phyloP scores from a whole-genome alignment of 257 asterid species.

The Solanum microdontum region DNA sequence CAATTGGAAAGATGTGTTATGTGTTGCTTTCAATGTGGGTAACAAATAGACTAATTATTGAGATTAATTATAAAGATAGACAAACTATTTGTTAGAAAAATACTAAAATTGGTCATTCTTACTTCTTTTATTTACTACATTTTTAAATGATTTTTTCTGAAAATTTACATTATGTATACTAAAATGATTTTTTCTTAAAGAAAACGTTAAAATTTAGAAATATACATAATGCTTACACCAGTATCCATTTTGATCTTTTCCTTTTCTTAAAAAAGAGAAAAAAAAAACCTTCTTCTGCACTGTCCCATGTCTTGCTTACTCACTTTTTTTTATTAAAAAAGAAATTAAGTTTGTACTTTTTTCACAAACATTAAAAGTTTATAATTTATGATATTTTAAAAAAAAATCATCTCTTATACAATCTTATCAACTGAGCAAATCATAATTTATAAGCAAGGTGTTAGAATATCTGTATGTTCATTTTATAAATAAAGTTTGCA shows the following conservation, averaged over 20 bases:
- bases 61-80: neutral
- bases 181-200: neutral
- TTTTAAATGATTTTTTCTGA: too few relatives aligned
- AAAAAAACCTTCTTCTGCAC: neutral
- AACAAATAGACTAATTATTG: neutral
- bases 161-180: too few relatives aligned
- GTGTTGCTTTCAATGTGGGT: neutral
- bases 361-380: too few relatives aligned
- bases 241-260: neutral
- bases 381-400: too few relatives aligned
- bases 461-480: too few relatives aligned
- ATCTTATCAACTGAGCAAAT: too few relatives aligned
- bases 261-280: neutral
- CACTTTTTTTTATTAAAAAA: too few relatives aligned
- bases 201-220: neutral
- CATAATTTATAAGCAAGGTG: too few relatives aligned
- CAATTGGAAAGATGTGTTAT: neutral
- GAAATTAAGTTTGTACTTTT: neutral
- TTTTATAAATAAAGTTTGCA: neutral
- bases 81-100: neutral
- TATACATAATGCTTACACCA: neutral
- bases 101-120: neutral
- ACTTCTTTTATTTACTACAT: neutral
- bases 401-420: neutral
- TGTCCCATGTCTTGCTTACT: neutral